Conservation (phyloP, 2,329 filamentous ascomycete species). For the Aspergillus sp. region DNA sequence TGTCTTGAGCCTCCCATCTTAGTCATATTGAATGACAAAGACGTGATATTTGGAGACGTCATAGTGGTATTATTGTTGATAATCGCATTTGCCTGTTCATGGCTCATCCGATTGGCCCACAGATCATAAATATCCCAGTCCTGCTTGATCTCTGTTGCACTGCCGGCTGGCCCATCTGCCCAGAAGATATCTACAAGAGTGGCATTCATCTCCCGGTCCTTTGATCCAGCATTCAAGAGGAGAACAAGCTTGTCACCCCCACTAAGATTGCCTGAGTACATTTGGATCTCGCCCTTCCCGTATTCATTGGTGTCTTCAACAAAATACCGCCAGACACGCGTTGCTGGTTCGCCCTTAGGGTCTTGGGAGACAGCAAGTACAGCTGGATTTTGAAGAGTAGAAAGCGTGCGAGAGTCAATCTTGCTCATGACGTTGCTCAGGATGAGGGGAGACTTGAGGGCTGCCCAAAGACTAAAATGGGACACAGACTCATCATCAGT, state of each 20-base stretch:
- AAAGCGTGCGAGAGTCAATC: slow-evolving; percentile 37
- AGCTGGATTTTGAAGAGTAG: slow-evolving; percentile 46
- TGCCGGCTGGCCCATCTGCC: slow-evolving; percentile 40
- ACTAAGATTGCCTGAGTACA: slow-evolving; percentile 47
- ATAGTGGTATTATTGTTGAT: slow-evolving; percentile 39
- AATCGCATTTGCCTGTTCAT: slow-evolving; percentile 40
- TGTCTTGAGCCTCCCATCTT: slow-evolving; percentile 46
- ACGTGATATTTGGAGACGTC: slow-evolving; percentile 25
- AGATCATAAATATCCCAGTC: slow-evolving; percentile 53
- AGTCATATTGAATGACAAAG: slow-evolving; percentile 41
- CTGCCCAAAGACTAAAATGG: slow-evolving; percentile 48
- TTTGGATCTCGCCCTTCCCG: slow-evolving; percentile 43
- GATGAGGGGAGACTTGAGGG: slow-evolving; percentile 43
- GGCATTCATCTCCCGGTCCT: slow-evolving; percentile 43
- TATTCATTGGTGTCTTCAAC: slow-evolving; percentile 38
- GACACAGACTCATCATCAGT: slow-evolving; percentile 34
- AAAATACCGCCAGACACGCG: slow-evolving; percentile 42
- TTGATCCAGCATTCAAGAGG: slow-evolving; percentile 48
- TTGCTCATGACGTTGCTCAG: slow-evolving; percentile 43
- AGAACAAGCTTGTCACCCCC: slow-evolving; percentile 47
- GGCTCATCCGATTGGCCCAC: slow-evolving; percentile 52
- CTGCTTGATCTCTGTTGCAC: slow-evolving; percentile 37
- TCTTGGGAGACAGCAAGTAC: slow-evolving; percentile 49
- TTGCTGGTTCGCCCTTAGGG: slow-evolving; percentile 35
- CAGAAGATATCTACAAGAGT: slow-evolving; percentile 51